These are phyloP conservation scores for Emiliania huxleyi DNA, from an alignment of 78 protist species.

Conservation along the genomic window DNA sequence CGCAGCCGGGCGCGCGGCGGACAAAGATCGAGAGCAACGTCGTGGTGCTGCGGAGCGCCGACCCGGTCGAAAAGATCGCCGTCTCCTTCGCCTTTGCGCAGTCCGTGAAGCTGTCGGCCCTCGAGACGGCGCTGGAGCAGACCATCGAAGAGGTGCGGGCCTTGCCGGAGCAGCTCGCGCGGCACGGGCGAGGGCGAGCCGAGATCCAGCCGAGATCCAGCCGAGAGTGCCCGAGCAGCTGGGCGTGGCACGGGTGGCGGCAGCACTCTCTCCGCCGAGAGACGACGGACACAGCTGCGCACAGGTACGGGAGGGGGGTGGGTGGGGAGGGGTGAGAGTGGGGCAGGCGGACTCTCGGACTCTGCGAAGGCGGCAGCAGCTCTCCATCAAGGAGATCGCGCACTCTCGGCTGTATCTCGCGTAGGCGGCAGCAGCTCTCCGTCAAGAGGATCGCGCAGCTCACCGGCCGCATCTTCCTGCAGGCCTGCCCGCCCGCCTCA, in stretches of 20 bases:
- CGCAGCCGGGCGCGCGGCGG: too few relatives aligned
- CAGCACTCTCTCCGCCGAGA: too few relatives aligned
- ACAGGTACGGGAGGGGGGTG: too few relatives aligned
- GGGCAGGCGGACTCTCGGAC: too few relatives aligned
- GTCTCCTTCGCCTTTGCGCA: slow-evolving; percentile 24
- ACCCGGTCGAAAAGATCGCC: neutral
- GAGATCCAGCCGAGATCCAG: too few relatives aligned
- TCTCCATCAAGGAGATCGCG: neutral
- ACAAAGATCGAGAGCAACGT: neutral
- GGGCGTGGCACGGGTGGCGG: too few relatives aligned
- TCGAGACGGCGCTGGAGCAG: neutral
- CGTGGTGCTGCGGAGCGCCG: neutral
- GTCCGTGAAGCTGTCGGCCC: neutral
- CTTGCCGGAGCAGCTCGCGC: neutral
- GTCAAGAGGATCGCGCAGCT: neutral
- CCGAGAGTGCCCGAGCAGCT: too few relatives aligned
- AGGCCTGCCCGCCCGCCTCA: too few relatives aligned
- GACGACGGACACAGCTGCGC: too few relatives aligned
- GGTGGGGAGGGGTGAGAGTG: too few relatives aligned
- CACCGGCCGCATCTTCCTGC: neutral
- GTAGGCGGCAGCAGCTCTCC: neutral
- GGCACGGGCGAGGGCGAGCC: neutral
- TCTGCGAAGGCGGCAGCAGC: neutral
- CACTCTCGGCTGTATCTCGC: too few relatives aligned
- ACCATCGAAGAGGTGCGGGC: neutral